phyloP scores from a whole-genome alignment of 148 eudicot genomes.

The Suaeda aralocaspica region DNA sequence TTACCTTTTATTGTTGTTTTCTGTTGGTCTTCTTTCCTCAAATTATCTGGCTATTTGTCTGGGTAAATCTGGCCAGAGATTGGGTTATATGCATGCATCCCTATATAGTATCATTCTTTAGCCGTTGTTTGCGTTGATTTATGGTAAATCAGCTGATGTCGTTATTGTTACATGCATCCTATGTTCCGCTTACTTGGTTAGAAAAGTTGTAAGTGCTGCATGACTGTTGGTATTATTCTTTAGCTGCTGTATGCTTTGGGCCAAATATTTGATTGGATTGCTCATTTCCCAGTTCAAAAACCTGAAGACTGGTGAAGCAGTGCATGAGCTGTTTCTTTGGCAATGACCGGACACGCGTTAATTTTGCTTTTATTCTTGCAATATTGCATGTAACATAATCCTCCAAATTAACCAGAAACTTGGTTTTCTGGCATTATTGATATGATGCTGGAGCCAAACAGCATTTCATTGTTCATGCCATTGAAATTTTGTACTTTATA shows the following conservation, averaged over 20 bases:
- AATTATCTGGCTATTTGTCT: too few species aligned
- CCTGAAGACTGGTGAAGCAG: constrained; percentile 24
- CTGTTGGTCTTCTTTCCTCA: too few species aligned
- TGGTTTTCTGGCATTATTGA: constrained; percentile 3
- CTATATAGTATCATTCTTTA: too few species aligned
- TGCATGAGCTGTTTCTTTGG: constrained; percentile 16
- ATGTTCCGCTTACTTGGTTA: not conserved
- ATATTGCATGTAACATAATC: constrained; percentile 15
- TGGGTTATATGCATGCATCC: too few species aligned
- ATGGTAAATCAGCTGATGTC: too few species aligned
- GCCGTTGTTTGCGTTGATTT: too few species aligned
- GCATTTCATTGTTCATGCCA: constrained; percentile 10
- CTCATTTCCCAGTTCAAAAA: constrained; percentile 22
- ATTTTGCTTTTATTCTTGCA: constrained; percentile 8
- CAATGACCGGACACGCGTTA: constrained; percentile 11
- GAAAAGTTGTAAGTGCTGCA: not conserved
- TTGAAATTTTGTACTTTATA: constrained; percentile 4
- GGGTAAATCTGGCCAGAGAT: too few species aligned
- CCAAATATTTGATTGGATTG: constrained; percentile 17
- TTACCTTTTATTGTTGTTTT: too few species aligned
- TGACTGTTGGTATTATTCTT: not conserved
- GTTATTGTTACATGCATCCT: too few species aligned
- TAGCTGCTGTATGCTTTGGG: constrained; percentile 1
- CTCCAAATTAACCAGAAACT: constrained; percentile 1
- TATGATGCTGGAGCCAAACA: constrained; percentile 1